Evolutionary conservation across 2,329 filamentous ascomycete genomes (phyloP).

Genomic region (Talaromyces rugulosus): DNA sequence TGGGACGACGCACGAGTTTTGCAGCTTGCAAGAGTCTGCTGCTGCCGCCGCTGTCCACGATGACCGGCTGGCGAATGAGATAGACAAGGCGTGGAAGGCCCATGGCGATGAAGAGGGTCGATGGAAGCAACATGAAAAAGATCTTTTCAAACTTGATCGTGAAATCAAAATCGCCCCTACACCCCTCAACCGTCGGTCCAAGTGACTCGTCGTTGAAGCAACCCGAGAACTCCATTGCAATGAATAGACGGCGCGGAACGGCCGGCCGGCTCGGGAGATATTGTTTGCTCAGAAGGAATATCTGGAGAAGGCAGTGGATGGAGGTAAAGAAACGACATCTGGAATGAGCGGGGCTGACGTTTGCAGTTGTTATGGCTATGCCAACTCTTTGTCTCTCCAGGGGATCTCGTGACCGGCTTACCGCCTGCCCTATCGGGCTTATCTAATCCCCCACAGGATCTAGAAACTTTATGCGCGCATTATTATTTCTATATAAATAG

Average conservation of each 20-base stretch:
- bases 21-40: constrained; percentile 7
- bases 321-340: neutral
- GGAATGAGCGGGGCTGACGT: neutral
- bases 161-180: constrained; percentile 5
- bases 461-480: too few relatives aligned
- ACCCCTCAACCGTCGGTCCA: constrained; percentile 4
- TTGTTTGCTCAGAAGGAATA: neutral
- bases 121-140: constrained; percentile 1
- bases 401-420: too few relatives aligned
- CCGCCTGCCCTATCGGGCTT: too few relatives aligned
- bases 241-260: neutral
- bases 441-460: too few relatives aligned
- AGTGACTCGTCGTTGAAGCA: constrained; percentile 3
- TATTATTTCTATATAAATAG: too few relatives aligned
- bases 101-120: constrained; percentile 1
- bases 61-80: neutral
- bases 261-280: neutral
- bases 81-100: constrained; percentile 1
- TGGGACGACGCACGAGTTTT: constrained; percentile 6
- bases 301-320: neutral
- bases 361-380: neutral
- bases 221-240: constrained; percentile 4
- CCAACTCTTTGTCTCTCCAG: neutral
- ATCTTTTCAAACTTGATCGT: constrained; percentile 7
- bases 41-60: constrained; percentile 3